Percentiles rank a stretch among this genome's conserved stretches.
Conservation (phyloP, 345 rosid genomes). For the Mallotus nudiflorus region DNA sequence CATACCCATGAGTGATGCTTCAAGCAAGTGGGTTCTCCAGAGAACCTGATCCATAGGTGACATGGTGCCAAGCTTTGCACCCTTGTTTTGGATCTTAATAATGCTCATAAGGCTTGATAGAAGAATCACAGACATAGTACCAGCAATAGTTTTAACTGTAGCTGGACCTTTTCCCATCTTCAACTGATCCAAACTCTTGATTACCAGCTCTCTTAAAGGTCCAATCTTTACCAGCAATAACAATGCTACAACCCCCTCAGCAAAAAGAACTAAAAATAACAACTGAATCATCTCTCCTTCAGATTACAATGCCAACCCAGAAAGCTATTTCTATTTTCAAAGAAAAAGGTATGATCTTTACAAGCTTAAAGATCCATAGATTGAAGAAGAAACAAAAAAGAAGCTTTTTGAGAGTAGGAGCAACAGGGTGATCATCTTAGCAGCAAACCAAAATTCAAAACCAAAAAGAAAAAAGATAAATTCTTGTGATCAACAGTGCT, state of each 20-base stretch:
- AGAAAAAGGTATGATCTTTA: background rate
- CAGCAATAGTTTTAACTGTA: conserved; percentile 89
- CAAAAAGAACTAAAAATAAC: conserved; percentile 75
- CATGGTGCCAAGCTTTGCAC: conserved; percentile 96
- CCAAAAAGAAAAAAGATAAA: background rate
- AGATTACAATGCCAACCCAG: conserved; percentile 16
- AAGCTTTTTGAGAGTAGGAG: background rate
- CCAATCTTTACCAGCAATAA: conserved; percentile 78
- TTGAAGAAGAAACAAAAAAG: background rate
- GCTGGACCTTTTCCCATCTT: conserved; percentile 93
- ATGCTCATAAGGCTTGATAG: conserved; percentile 80
- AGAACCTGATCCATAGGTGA: conserved; percentile 99
- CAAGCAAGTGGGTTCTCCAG: conserved; percentile 97
- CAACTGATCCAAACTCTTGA: conserved; percentile 83
- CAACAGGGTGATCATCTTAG: background rate
- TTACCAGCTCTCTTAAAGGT: conserved; percentile 84
- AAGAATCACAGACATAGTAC: conserved; percentile 86
- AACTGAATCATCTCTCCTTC: conserved; percentile 72
- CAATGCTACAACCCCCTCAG: conserved; percentile 69
- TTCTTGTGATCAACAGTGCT: background rate
- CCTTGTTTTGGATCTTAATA: conserved; percentile 94
- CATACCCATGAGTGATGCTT: conserved; percentile 92
- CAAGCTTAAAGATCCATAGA: conserved; percentile 8
- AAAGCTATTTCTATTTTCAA: conserved; percentile 5
- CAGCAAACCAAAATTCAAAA: background rate